Base-by-base conservation (phyloP, 176 grass and related monocot species). In the Saccharum officinarum region DNA sequence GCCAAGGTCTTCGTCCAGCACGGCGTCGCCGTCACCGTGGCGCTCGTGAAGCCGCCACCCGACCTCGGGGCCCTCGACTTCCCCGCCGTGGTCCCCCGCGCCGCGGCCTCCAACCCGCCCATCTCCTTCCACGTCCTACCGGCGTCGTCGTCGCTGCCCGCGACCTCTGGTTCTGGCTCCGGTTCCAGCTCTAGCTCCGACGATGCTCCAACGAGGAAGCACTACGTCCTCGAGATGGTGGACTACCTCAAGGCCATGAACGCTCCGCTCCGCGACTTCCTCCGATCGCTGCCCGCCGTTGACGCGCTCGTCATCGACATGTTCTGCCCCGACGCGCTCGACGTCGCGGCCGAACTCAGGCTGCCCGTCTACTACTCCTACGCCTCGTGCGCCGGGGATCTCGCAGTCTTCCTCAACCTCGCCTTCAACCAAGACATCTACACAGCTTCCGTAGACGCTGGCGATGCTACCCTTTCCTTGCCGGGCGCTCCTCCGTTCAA, bases 301-400 rank as follows among this genome's bases (percentile, higher is more conserved):
- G 20, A 71, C 65, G 81, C 85, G 34, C 39, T 91, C 63, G 82
- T 91, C 69, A 9, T 85, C 73, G 82, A 91, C 78, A 88, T 91
- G 76, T 91, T 91, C 72, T 80, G 70, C 81, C 22, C 25, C 3
- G 81, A 79, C 39, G 69, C 85, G 4, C 70, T 81, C 62, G 76
- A 91, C 62, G 77, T 85, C 7, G 82, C 85, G 31, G 69, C 68
- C 17, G 60, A 75, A 14, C 78, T 81, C 69, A 37, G 13, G 22
- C 39, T 88, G 33, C 89, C 81, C 12, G 80, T 46, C 34, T 88
- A 91, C 77, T 20, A 71, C 39, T 81, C 84, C 75, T 83, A 71
- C 69, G 31, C 81, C 7, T 84, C 71, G 8, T 69, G 59, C 10
- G 85, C 86, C 6, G 31, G 41, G 4, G 80, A 38, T 78, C 80